Evolutionary conservation across 1,284 basidiomycete species (phyloP).

Genomic region (Trametes hirsuta): DNA sequence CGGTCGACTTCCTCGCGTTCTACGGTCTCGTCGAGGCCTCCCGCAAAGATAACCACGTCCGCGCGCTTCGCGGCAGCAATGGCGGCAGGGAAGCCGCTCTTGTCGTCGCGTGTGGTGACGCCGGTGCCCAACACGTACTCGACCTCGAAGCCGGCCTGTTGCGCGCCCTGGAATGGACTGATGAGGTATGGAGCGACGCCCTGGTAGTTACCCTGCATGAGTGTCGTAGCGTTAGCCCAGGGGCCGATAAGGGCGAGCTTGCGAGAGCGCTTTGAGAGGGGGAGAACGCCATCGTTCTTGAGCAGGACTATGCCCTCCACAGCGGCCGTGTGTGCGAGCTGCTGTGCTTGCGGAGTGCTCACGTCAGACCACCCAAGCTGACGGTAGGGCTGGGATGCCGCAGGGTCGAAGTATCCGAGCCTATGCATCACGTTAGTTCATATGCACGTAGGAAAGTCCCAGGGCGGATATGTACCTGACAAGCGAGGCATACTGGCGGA

Average conservation of each 20-base stretch:
- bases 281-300: slow-evolving; percentile 59
- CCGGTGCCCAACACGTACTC: slow-evolving; percentile 47
- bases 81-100: slow-evolving; percentile 46
- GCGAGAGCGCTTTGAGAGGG: slow-evolving; percentile 44
- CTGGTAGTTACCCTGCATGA: slow-evolving; percentile 60
- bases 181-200: slow-evolving; percentile 57
- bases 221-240: slow-evolving; percentile 55
- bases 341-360: slow-evolving; percentile 49
- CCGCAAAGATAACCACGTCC: slow-evolving; percentile 43
- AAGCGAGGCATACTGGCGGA: slow-evolving; percentile 53
- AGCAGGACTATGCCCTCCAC: slow-evolving; percentile 56
- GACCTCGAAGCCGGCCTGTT: slow-evolving; percentile 49
- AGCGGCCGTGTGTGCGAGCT: slow-evolving; percentile 54
- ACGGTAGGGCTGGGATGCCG: slow-evolving; percentile 51
- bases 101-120: slow-evolving; percentile 41
- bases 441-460: background rate
- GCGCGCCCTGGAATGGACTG: slow-evolving; percentile 52
- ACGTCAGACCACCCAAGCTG: slow-evolving; percentile 51
- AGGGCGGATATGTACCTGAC: slow-evolving; percentile 42
- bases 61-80: slow-evolving; percentile 33
- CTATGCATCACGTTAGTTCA: slow-evolving; percentile 28
- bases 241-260: slow-evolving; percentile 58
- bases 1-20: slow-evolving; percentile 56
- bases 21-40: slow-evolving; percentile 56
- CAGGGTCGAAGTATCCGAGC: slow-evolving; percentile 59